These are phyloP conservation scores for Aegilops umbellulata DNA, from an alignment of 176 grass and related monocot genomes.

Conservation along the genomic window DNA sequence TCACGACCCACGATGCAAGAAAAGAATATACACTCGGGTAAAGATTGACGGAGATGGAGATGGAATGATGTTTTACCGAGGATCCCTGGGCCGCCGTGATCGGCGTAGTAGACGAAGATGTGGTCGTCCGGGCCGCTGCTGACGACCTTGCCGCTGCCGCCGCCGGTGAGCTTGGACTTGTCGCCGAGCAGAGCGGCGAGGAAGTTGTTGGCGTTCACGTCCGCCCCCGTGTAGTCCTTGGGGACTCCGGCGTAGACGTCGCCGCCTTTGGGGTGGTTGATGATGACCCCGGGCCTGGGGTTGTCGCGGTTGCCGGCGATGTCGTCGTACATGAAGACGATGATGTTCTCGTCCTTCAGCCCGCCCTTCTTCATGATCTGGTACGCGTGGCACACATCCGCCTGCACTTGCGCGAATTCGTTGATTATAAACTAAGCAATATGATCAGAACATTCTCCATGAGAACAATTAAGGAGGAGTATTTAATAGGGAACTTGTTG, in stretches of 20 bases:
- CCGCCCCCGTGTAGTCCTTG: conserved; percentile 74
- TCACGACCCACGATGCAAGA: not conserved
- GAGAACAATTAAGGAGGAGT: not conserved
- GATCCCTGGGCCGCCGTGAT: not conserved
- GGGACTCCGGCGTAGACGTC: not conserved
- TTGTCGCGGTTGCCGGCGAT: not conserved
- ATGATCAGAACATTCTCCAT: no score
- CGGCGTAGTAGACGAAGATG: not conserved
- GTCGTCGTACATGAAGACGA: conserved; percentile 16
- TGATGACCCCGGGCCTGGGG: not conserved
- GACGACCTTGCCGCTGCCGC: conserved; percentile 78
- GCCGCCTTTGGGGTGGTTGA: not conserved
- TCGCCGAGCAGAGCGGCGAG: conserved; percentile 69
- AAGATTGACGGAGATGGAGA: not conserved
- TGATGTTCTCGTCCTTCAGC: conserved; percentile 5
- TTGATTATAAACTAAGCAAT: not conserved
- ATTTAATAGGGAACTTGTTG: not conserved
- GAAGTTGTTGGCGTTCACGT: conserved; percentile 67
- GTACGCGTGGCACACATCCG: conserved; percentile 26
- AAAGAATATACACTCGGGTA: not conserved
- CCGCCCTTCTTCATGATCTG: conserved; percentile 13
- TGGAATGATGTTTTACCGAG: not conserved
- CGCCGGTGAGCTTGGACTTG: conserved; percentile 56
- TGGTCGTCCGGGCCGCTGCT: conserved; percentile 49
- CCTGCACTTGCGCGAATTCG: conserved; percentile 42